Evolutionary conservation across 768 basidiomycete genomes (phyloP), one percentile per base, ranked within the genome.

Genomic region (Psilocybe azurescens): DNA sequence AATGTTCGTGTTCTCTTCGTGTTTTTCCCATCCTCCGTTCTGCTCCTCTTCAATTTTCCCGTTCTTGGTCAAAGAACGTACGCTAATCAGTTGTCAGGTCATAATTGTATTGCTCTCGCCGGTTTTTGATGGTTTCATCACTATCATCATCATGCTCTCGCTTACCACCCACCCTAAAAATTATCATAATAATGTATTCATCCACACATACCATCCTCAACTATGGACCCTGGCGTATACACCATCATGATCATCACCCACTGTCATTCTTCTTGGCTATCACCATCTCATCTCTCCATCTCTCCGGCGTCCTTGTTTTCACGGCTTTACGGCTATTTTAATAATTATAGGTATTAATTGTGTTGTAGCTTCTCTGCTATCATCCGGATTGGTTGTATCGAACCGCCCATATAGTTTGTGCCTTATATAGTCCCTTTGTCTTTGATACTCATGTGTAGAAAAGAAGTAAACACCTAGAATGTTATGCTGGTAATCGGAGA

Each of bases 41-140:
- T 62, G 50, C 55, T 59, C 49, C 44, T 59, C 44, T 49, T 58
- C 59, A 62, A 13, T 20, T 29, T 24, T 29, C 24, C 47, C 7
- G 53, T 57, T 54, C 28, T 59, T 49, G 48, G 52, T 53, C 57
- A 51, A 67, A 69, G 76, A 76, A 74, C 73, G 74, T 77, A 79
- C 78, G 78, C 89, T 90, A 84, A 90, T 80, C 83, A 77, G 79
- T 80, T 83, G 83, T 84, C 86, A 90, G 89, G 89, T 89, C 88
- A 73, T 90, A 78, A 90, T 86, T 67, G 62, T 65, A 70, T 66
- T 61, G 24, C 54, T 46, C 53, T 13, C 41, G 18, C 53, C 53
- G 20, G 41, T 47, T 53, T 49, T 46, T 59, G 60, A 65, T 62
- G 60, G 52, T 59, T 47, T 55, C 41, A 56, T 60, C 58, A 48